phyloP scores from a whole-genome alignment of 495 filamentous ascomycete genomes.

The Xylaria venustula region DNA sequence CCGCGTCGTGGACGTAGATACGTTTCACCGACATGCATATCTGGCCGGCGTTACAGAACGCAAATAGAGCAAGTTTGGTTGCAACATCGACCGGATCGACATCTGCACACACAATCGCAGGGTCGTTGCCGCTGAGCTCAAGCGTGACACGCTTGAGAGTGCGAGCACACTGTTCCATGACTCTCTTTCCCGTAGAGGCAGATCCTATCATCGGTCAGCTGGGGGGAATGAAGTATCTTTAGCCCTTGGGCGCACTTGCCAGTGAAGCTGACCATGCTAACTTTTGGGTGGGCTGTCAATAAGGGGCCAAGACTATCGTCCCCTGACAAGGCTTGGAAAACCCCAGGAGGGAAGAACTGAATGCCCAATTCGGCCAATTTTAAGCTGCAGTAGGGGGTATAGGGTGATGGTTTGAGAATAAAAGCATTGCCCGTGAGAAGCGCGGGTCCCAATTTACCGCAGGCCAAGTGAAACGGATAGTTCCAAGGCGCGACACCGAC shows the following conservation, averaged over 20 bases:
- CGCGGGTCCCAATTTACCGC: constrained; percentile 45
- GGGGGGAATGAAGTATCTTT: too few relatives aligned
- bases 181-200: too few relatives aligned
- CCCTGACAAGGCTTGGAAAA: constrained; percentile 59
- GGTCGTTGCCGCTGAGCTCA: constrained; percentile 61
- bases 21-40: constrained; percentile 59
- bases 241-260: constrained; percentile 49
- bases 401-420: constrained; percentile 55
- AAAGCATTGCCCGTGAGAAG: constrained; percentile 51
- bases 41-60: constrained; percentile 54
- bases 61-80: constrained; percentile 46
- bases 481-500: constrained; percentile 55
- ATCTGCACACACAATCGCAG: constrained; percentile 56
- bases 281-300: constrained; percentile 50
- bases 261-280: constrained; percentile 62
- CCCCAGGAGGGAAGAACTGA: constrained; percentile 56
- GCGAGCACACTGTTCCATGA: too few relatives aligned
- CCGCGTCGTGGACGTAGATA: constrained; percentile 57
- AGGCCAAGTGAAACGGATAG: constrained; percentile 44
- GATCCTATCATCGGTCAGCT: too few relatives aligned
- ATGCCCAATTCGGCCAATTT: constrained; percentile 58
- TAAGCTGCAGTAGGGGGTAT: constrained; percentile 58
- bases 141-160: constrained; percentile 58
- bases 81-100: constrained; percentile 58
- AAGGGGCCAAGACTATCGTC: constrained; percentile 54